These are phyloP conservation scores for Pezicula neosporulosa DNA, from an alignment of 2,329 filamentous ascomycete genomes.

Conservation along the genomic window DNA sequence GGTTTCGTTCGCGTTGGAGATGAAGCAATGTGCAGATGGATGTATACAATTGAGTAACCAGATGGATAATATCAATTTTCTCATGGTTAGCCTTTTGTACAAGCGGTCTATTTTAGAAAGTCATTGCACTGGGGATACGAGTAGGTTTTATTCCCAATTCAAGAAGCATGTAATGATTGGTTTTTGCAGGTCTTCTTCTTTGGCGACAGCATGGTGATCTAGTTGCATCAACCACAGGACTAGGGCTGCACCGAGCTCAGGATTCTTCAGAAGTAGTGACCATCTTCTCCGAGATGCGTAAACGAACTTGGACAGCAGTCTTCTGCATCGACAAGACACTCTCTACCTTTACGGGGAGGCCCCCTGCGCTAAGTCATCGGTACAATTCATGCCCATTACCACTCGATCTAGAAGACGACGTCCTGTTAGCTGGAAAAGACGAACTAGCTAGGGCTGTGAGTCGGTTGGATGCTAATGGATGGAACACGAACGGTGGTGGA, in stretches of 20 bases:
- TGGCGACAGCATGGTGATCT: slow-evolving; percentile 17
- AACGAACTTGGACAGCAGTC: slow-evolving; percentile 5
- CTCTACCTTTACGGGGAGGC: slow-evolving; percentile 39
- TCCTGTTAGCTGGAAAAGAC: slow-evolving; percentile 29
- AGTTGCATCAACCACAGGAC: slow-evolving; percentile 10
- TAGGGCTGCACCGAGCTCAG: slow-evolving; percentile 14
- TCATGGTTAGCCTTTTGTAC: slow-evolving; percentile 10
- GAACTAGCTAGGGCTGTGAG: slow-evolving; percentile 22
- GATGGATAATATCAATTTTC: slow-evolving; percentile 5
- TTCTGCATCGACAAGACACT: slow-evolving; percentile 31
- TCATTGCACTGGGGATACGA: slow-evolving; percentile 11
- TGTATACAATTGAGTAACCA: slow-evolving; percentile 11
- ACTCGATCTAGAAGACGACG: slow-evolving; percentile 34
- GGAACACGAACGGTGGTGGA: slow-evolving; percentile 29
- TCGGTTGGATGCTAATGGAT: slow-evolving; percentile 32
- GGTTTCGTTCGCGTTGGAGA: slow-evolving; percentile 4
- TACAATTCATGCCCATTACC: slow-evolving; percentile 37
- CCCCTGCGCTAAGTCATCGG: slow-evolving; percentile 32
- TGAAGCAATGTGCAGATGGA: slow-evolving; percentile 11
- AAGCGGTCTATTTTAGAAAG: slow-evolving; percentile 15
- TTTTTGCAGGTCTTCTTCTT: slow-evolving; percentile 8
- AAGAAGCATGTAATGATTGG: not conserved
- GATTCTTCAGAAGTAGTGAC: slow-evolving; percentile 3
- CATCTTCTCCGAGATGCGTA: slow-evolving; percentile 12
- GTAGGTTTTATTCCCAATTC: slow-evolving; percentile 2